A percentile compares a stretch with the other conserved stretches of the same genome.
These are phyloP conservation scores for Scedosporium boydii DNA, from an alignment of 2,329 filamentous ascomycete genomes.

Conservation along the genomic window DNA sequence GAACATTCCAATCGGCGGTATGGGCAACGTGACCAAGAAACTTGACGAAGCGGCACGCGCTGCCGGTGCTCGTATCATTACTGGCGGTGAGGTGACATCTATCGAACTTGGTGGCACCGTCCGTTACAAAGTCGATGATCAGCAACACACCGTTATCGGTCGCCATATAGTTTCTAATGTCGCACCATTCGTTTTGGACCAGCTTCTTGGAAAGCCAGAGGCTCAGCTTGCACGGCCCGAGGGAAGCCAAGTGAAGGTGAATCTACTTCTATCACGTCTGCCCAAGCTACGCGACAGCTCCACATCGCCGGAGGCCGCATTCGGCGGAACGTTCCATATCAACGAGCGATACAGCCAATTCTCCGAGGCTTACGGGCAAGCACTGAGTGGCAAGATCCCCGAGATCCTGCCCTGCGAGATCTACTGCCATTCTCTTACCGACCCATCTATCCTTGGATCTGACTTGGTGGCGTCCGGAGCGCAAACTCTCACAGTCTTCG, in stretches of 20 bases:
- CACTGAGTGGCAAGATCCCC: not conserved
- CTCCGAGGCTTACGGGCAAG: not conserved
- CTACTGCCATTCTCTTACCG: not conserved
- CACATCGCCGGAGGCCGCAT: not conserved
- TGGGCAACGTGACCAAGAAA: not conserved
- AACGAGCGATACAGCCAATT: not conserved
- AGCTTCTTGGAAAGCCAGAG: not conserved
- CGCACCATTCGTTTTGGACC: not conserved
- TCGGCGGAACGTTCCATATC: not conserved
- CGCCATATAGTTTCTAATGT: not conserved
- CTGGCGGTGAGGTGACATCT: not conserved
- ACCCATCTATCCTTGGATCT: not conserved
- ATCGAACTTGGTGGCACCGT: not conserved
- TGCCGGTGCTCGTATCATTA: not conserved
- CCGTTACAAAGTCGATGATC: not conserved
- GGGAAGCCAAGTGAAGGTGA: not conserved
- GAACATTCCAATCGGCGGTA: not conserved
- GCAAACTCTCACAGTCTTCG: not conserved
- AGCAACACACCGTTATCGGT: not conserved
- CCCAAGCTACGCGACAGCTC: not conserved
- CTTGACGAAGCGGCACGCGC: not conserved
- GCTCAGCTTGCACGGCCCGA: not conserved
- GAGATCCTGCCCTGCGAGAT: not conserved
- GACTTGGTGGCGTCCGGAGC: not conserved
- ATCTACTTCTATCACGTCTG: not conserved